Conservation (phyloP, 257 asterid genomes). For the Solanum chiquidenum region DNA sequence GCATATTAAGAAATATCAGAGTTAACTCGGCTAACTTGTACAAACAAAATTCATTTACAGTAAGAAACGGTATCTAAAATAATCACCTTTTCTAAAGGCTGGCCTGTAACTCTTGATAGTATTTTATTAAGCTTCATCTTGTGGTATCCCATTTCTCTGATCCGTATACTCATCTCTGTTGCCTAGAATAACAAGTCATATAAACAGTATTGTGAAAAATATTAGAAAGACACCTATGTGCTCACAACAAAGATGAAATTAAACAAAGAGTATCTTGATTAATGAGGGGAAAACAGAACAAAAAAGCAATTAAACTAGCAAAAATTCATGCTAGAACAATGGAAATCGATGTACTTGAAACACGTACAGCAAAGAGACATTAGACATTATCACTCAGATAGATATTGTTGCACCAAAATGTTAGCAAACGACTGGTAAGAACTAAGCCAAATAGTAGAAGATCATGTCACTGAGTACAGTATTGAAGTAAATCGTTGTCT, state of each 20-base stretch:
- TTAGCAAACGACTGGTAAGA: neutral
- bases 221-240: neutral
- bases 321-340: neutral
- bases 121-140: conserved; percentile 75
- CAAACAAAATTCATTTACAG: neutral
- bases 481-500: neutral
- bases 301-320: neutral
- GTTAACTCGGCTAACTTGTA: neutral
- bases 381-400: neutral
- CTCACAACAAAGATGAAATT: neutral
- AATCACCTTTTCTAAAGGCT: conserved; percentile 75
- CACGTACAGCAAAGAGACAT: neutral
- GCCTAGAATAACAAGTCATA: conserved; percentile 30
- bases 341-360: neutral
- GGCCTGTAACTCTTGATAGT: conserved; percentile 72
- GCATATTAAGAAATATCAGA: neutral
- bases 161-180: conserved; percentile 78
- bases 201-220: neutral
- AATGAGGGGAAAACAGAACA: neutral
- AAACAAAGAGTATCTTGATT: neutral
- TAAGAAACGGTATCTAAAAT: neutral
- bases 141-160: conserved; percentile 77
- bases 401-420: neutral
- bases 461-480: neutral
- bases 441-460: neutral